Percentiles rank a stretch among this genome's conserved stretches.
These are phyloP conservation scores for Patellifolia procumbens DNA, from an alignment of 179 eudicot genomes.

Conservation along the genomic window DNA sequence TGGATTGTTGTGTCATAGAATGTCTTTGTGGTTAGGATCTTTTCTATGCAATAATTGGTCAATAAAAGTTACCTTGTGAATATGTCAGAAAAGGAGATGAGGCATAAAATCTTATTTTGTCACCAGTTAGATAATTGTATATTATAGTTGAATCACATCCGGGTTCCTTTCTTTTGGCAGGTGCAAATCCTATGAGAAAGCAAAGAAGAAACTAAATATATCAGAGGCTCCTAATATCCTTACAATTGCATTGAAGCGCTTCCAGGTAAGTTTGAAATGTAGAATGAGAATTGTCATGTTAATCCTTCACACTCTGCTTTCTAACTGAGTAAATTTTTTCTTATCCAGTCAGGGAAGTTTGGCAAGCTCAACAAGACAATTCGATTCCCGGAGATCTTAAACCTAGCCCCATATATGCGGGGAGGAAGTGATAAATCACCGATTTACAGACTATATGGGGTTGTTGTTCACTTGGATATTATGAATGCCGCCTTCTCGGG, in stretches of 20 bases:
- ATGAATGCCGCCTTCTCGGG: slow-evolving; percentile 90
- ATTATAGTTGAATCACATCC: neutral
- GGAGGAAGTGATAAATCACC: slow-evolving; percentile 75
- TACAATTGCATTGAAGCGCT: slow-evolving; percentile 78
- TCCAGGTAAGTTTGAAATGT: slow-evolving; percentile 53
- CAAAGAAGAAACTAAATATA: slow-evolving; percentile 77
- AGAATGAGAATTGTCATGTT: neutral
- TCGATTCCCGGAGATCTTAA: slow-evolving; percentile 70
- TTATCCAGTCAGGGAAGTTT: slow-evolving; percentile 66
- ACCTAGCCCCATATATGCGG: slow-evolving; percentile 81
- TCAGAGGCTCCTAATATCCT: slow-evolving; percentile 91
- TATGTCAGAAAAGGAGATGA: neutral
- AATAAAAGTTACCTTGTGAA: neutral
- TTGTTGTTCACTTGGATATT: slow-evolving; percentile 81
- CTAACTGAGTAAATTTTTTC: slow-evolving; percentile 19
- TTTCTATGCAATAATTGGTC: neutral
- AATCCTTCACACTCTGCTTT: neutral
- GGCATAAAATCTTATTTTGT: neutral
- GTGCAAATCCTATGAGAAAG: slow-evolving; percentile 86
- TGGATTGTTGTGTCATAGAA: neutral
- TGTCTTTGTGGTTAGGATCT: neutral
- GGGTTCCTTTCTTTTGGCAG: slow-evolving; percentile 37
- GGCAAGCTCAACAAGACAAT: slow-evolving; percentile 89
- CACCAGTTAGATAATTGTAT: neutral
- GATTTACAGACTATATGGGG: slow-evolving; percentile 78